phyloP scores from a whole-genome alignment of 2,329 filamentous ascomycete genomes.

The Colletotrichum simmondsii region DNA sequence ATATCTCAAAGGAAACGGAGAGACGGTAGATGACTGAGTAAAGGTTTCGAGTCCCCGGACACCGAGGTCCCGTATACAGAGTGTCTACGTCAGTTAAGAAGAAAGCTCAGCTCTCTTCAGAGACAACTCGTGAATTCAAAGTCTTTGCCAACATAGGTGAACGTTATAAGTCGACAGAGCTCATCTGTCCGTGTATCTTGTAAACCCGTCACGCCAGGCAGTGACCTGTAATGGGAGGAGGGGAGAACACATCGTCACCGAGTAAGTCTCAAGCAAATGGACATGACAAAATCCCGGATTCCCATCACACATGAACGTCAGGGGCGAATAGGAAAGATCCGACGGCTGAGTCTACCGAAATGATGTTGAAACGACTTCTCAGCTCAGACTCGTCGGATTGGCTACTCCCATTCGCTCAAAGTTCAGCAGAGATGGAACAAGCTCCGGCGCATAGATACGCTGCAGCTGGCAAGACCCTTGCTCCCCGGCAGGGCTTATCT shows the following conservation, averaged over 20 bases:
- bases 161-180: background rate
- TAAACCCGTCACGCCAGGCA: background rate
- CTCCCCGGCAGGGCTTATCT: background rate
- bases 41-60: background rate
- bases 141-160: background rate
- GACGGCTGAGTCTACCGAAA: conserved; percentile 10
- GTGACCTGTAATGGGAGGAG: background rate
- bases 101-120: background rate
- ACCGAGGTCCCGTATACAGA: background rate
- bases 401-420: conserved; percentile 11
- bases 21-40: background rate
- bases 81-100: background rate
- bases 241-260: background rate
- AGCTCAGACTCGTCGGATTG: conserved; percentile 10
- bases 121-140: background rate
- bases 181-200: background rate
- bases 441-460: conserved; percentile 17
- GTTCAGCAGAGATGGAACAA: conserved; percentile 26
- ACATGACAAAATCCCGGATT: background rate
- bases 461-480: conserved; percentile 18
- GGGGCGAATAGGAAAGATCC: conserved; percentile 8
- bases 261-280: background rate
- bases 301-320: conserved; percentile 6
- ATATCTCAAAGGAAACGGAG: background rate
- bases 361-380: conserved; percentile 27